Base-by-base conservation (phyloP, 202 grass and related monocot species). In the Miscanthus sacchariflorus region DNA sequence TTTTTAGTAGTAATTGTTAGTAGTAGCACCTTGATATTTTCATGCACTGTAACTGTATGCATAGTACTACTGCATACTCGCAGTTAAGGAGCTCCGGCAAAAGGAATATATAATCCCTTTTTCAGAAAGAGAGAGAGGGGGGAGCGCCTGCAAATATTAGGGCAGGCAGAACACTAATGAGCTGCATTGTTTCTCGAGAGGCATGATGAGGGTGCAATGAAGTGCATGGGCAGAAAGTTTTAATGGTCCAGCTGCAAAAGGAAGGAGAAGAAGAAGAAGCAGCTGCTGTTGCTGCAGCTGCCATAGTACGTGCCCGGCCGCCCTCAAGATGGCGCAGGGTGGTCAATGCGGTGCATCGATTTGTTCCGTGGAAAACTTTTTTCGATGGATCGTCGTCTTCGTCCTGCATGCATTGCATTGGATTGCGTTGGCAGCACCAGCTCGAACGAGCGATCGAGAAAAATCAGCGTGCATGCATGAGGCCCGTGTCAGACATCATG, bases 191-290 rank as follows among this genome's bases (percentile, higher is more conserved):
- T 86, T 86, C 75, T 43, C 19, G 75, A n/a, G 56, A 9, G 35
- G 45, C 33, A 86, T 86, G 75, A 86, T 86, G 84, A 45, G 70
- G 83, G 46, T 58, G 84, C 84, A 71, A 79, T 86, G 64, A 78
- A 86, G 65, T 42, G 36, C 75, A 23, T 56, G 84, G 38, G n/a
- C 64, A 85, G 73, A 68, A 59, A 50, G 38, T 18, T 18, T 18
- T 18, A 17, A 49, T 68, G 83, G 72, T 68, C 83, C 83, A 69
- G 25, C 76, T 72, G 76, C 76, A 46, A 44, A 72, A 86, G 38
- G 66, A 81, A 49, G 45, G 15, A 40, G 64, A 7, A 39, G 44
- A 72, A 58, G 81, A 73, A 68, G 79, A 9, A 81, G 64, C 21
- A 63, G 7, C 5, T 0, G 25, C 10, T 38, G 45, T 8, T 12